Conservation (phyloP, 2,329 filamentous ascomycete species). For the Botrytis fragariae region DNA sequence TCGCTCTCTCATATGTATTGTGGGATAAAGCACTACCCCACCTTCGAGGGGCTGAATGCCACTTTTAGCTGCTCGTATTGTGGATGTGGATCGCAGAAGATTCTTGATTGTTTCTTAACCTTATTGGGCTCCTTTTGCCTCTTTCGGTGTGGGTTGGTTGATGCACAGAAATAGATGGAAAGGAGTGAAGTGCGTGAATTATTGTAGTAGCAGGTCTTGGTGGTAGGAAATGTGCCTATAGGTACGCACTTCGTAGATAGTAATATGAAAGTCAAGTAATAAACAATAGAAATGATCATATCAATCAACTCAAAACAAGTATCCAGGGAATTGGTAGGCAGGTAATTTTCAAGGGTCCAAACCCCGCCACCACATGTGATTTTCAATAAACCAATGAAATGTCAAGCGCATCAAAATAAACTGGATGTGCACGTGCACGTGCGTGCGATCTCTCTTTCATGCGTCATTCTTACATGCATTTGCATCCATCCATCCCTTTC, state of each 20-base stretch:
- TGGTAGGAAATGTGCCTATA: background rate
- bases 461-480: conserved; percentile 4
- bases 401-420: background rate
- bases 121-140: background rate
- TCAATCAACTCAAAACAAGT: background rate
- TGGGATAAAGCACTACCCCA: background rate
- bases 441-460: background rate
- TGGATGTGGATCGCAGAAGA: background rate
- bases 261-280: background rate
- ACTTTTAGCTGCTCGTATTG: background rate
- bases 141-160: background rate
- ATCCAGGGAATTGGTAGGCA: background rate
- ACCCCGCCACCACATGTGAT: background rate
- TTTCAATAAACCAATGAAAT: background rate
- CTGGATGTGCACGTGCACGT: background rate
- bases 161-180: background rate
- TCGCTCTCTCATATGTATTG: background rate
- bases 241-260: no score
- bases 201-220: no score
- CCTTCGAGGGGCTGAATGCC: conserved; percentile 3
- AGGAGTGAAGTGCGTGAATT: background rate
- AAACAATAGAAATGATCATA: background rate
- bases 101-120: background rate
- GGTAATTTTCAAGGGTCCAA: background rate
- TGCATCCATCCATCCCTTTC: background rate